Percentiles rank a stretch among this genome's conserved stretches.
Evolutionary conservation across 495 filamentous ascomycete species (phyloP).

Genomic region (Aspergillus steynii): DNA sequence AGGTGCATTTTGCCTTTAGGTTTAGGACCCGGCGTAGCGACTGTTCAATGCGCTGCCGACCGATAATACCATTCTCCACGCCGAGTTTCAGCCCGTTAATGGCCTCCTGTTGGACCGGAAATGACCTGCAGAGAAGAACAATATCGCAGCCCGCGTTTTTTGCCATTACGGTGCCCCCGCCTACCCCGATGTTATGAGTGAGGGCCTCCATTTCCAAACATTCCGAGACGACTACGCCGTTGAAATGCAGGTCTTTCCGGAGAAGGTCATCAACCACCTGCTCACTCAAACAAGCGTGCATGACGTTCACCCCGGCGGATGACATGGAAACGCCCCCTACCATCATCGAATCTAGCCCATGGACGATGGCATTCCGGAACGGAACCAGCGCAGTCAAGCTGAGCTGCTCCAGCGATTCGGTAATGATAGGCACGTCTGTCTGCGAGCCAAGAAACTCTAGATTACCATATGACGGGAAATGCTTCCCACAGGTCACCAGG

Average conservation of each 20-base stretch:
- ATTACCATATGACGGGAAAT: slow-evolving; percentile 91
- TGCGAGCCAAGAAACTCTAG: slow-evolving; percentile 87
- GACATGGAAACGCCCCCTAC: slow-evolving; percentile 87
- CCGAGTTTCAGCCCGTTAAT: slow-evolving; percentile 82
- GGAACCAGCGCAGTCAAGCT: slow-evolving; percentile 81
- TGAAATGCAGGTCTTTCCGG: slow-evolving; percentile 77
- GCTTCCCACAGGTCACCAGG: slow-evolving; percentile 82
- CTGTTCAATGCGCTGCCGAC: slow-evolving; percentile 68
- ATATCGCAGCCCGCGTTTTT: slow-evolving; percentile 90
- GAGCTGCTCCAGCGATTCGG: slow-evolving; percentile 83
- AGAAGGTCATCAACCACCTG: slow-evolving; percentile 86
- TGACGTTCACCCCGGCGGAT: slow-evolving; percentile 82
- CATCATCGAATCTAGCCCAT: slow-evolving; percentile 89
- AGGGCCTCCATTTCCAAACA: slow-evolving; percentile 95
- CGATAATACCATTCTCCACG: slow-evolving; percentile 81
- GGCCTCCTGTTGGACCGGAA: slow-evolving; percentile 82
- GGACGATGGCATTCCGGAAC: slow-evolving; percentile 79
- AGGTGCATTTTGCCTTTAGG: slow-evolving; percentile 75
- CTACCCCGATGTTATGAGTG: slow-evolving; percentile 88
- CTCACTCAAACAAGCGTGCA: slow-evolving; percentile 88
- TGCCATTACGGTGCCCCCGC: slow-evolving; percentile 89
- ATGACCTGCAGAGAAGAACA: slow-evolving; percentile 80
- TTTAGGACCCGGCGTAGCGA: slow-evolving; percentile 72
- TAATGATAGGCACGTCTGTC: slow-evolving; percentile 86
- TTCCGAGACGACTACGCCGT: slow-evolving; percentile 89